Conservation (phyloP, 2,329 filamentous ascomycete genomes). For the Phialemonium atrogriseum region DNA sequence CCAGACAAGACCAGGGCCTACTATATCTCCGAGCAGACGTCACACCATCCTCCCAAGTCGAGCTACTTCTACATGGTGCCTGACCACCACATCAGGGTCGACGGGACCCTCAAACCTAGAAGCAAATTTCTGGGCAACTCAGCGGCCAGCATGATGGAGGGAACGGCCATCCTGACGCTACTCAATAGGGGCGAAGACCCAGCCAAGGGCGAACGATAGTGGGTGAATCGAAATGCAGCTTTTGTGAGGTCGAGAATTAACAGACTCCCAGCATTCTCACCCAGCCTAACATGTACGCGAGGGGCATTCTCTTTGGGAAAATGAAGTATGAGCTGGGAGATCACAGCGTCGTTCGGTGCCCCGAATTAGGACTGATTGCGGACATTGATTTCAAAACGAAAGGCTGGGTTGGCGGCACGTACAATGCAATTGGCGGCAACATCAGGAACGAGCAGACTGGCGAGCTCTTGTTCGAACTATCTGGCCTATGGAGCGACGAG, state of each 20-base stretch:
- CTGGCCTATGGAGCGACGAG: constrained; percentile 86
- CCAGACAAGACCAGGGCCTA: constrained; percentile 78
- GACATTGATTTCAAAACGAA: constrained; percentile 99
- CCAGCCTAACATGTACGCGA: constrained; percentile 98
- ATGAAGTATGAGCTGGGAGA: constrained; percentile 99
- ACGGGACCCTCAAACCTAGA: constrained; percentile 88
- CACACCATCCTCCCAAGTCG: constrained; percentile 95
- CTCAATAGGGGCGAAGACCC: constrained; percentile 65
- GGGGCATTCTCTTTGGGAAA: constrained; percentile 93
- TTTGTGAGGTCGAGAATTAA: no score
- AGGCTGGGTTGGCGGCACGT: constrained; percentile 91
- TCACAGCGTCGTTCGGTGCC: constrained; percentile 86
- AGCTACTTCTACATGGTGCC: constrained; percentile 99
- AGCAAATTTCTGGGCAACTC: constrained; percentile 97
- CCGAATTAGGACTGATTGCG: constrained; percentile 75
- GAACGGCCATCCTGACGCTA: constrained; percentile 77
- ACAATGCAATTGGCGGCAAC: constrained; percentile 87
- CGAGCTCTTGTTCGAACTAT: constrained; percentile 83
- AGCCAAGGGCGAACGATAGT: constrained; percentile 78
- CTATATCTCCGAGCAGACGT: constrained; percentile 96
- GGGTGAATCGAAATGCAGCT: no score
- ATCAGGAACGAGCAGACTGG: constrained; percentile 86
- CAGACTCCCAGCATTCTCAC: constrained; percentile 64
- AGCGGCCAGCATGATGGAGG: constrained; percentile 96
- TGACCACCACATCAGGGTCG: constrained; percentile 86